Base-by-base conservation (phyloP, 441 rosid species). In the Bruguiera hainesii region DNA sequence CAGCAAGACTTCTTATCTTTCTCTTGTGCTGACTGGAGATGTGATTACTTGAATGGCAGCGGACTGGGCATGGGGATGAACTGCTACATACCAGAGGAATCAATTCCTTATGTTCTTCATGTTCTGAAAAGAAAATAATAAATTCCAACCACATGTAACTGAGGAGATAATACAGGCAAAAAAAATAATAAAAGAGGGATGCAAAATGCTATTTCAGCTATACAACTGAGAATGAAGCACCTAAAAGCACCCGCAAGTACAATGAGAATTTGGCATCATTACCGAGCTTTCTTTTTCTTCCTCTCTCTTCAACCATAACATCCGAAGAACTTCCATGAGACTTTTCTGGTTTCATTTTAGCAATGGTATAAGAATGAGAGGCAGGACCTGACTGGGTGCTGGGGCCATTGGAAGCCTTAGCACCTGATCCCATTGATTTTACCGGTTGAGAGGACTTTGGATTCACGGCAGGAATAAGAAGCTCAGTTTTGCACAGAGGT, bases 11-110 rank as follows among this genome's bases (percentile, higher is more conserved):
- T 85, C 98, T 88, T 67, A 94, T 78, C 79, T 91, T 94, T 81
- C 98, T 91, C 84, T 85, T 91, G 78, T 94, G 98, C 87, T 87
- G 97, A 77, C 96, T 88, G 31, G 93, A 65, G 70, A 94, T 77
- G 61, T 85, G 87, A 70, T 82, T 87, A 75, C 90, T 85, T 21
- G 86, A 42, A 67, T 88, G 76, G 71, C 91, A 89, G 64, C 70
- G 76, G 39, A 89, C 69, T 52, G 78, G 77, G 68, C 72, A 63
- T 11, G 94, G 86, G 21, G 92, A 70, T 68, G 91, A 80, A 70
- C 81, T 77, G 48, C 79, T 80, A 16, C 79, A 72, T 71, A 94
- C 79, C 78, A 82, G 71, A 37, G 93, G 84, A 74, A 87, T 86
- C 81, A 94, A 75, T 37, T 94, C 96, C 71, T 79, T 84, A 62